Conservation (phyloP, 2,329 filamentous ascomycete genomes). For the Calonectria hawksworthii region DNA sequence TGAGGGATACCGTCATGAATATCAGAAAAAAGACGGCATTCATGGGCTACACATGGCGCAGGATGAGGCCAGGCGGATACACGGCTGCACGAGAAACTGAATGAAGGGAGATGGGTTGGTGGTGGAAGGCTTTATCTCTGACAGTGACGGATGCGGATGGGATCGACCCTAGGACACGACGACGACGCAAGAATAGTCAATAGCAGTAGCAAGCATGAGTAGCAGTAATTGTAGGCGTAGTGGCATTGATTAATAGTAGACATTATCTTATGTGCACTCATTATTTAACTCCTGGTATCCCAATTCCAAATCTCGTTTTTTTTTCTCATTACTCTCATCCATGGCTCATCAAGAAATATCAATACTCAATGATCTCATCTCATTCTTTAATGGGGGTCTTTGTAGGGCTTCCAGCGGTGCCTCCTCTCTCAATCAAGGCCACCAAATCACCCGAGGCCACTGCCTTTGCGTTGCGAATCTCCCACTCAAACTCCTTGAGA, state of each 20-base stretch:
- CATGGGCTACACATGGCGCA: constrained; percentile 88
- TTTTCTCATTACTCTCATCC: constrained; percentile 39
- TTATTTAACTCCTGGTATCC: constrained; percentile 31
- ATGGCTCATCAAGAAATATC: constrained; percentile 30
- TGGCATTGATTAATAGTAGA: constrained; percentile 41
- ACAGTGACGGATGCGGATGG: too few relatives aligned
- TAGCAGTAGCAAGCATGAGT: neutral
- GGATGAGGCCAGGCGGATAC: constrained; percentile 56
- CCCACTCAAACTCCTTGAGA: constrained; percentile 93
- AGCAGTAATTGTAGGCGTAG: neutral
- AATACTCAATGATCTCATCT: constrained; percentile 21
- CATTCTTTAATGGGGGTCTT: constrained; percentile 37
- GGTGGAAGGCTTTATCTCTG: neutral
- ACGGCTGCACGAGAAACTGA: constrained; percentile 29
- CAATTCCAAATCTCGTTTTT: constrained; percentile 25
- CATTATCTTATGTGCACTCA: constrained; percentile 39
- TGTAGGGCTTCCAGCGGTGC: constrained; percentile 29
- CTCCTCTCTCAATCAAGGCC: constrained; percentile 37
- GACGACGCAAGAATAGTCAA: neutral
- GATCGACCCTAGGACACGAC: neutral
- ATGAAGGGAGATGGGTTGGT: neutral
- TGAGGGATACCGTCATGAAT: constrained; percentile 79
- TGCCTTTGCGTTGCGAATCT: constrained; percentile 79
- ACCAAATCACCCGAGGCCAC: constrained; percentile 50
- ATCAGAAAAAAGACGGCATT: constrained; percentile 88